Evolutionary conservation across 139 green algal genomes (phyloP).

Genomic region (Monoraphidium neglectum): DNA sequence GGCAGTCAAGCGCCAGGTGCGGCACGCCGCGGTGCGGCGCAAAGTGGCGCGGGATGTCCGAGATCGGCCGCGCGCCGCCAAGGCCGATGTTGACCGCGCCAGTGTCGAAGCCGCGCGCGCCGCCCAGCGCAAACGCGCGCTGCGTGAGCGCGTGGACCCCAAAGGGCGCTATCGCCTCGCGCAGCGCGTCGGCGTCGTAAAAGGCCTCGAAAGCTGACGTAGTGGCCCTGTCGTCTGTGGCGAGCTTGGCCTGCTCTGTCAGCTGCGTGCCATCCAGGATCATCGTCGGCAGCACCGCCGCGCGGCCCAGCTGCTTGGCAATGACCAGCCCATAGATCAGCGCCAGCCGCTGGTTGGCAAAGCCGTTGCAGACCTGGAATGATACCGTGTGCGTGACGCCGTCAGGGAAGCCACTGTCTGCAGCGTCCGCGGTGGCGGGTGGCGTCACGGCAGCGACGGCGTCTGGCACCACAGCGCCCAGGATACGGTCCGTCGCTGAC

Average conservation of each 20-base stretch:
- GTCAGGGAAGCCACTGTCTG: too few species aligned
- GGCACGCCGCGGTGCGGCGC: neutral
- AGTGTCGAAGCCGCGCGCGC: neutral
- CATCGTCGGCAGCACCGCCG: slow-evolving; percentile 36
- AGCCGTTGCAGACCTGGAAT: slow-evolving; percentile 48
- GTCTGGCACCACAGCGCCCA: too few species aligned
- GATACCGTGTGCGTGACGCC: slow-evolving; percentile 1
- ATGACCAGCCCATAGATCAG: slow-evolving; percentile 40
- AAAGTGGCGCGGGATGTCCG: neutral
- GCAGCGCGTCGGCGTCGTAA: slow-evolving; percentile 4
- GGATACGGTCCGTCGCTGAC: too few species aligned
- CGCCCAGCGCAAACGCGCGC: too few species aligned
- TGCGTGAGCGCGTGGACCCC: neutral
- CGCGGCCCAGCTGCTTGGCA: slow-evolving; percentile 13
- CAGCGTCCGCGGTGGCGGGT: too few species aligned
- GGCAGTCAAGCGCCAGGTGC: slow-evolving; percentile 35
- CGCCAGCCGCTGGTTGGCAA: slow-evolving; percentile 46
- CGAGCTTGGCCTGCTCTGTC: neutral
- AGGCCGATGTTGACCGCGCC: neutral
- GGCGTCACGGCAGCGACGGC: too few species aligned
- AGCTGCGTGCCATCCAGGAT: slow-evolving; percentile 33
- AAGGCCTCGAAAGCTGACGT: neutral
- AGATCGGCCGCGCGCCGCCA: neutral
- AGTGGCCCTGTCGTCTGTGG: neutral
- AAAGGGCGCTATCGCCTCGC: neutral